These are phyloP conservation scores for Santalum album DNA, from an alignment of 164 flowering plant genomes.

Conservation along the genomic window DNA sequence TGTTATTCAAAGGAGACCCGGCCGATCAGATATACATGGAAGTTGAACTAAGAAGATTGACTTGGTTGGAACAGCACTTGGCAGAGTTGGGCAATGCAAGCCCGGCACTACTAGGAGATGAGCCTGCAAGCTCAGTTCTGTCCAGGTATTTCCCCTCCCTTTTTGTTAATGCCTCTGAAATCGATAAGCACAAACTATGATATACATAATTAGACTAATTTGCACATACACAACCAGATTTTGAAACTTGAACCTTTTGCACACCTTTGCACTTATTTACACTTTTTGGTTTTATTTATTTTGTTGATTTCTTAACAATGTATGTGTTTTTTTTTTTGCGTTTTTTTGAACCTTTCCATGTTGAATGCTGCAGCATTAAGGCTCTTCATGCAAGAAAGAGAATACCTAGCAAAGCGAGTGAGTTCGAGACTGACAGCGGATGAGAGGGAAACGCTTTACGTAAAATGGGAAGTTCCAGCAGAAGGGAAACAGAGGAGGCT, in stretches of 20 bases:
- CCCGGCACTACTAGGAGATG: slow-evolving; percentile 80
- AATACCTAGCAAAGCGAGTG: slow-evolving; percentile 63
- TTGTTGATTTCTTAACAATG: too few species aligned
- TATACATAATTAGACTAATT: too few species aligned
- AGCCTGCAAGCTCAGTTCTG: slow-evolving; percentile 63
- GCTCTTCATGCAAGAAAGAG: slow-evolving; percentile 82
- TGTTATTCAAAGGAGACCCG: slow-evolving; percentile 68
- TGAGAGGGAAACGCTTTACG: slow-evolving; percentile 60
- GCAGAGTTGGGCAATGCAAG: slow-evolving; percentile 81
- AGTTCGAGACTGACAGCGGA: slow-evolving; percentile 46
- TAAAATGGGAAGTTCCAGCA: slow-evolving; percentile 72
- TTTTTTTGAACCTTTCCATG: too few species aligned
- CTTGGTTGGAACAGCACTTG: slow-evolving; percentile 78
- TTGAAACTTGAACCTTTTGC: too few species aligned
- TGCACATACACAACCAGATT: too few species aligned
- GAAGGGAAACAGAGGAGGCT: slow-evolving; percentile 69
- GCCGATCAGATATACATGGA: slow-evolving; percentile 77
- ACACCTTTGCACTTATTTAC: too few species aligned
- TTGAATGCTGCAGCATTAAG: slow-evolving; percentile 58
- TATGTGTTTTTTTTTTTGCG: background rate
- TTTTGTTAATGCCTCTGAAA: background rate
- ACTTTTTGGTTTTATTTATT: background rate
- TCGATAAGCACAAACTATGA: too few species aligned
- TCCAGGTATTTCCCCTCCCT: slow-evolving; percentile 41
- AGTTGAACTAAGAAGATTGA: slow-evolving; percentile 70